A percentile compares a stretch with the other conserved stretches of the same genome.
Conservation (phyloP, 2,329 filamentous ascomycete genomes). For the Arthrobotrys pseudoclavata region DNA sequence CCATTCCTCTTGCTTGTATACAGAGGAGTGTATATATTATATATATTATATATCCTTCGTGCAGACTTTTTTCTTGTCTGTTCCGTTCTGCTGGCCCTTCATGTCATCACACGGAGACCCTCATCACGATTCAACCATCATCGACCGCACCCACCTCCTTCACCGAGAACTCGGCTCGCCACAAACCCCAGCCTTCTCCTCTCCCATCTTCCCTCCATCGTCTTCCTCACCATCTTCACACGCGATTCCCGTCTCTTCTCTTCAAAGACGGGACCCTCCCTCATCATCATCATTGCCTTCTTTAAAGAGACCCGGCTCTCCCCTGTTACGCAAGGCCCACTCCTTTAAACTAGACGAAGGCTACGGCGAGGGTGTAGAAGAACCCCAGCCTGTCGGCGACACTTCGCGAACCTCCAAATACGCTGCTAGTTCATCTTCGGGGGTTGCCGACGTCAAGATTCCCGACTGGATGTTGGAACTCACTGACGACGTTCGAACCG, state of each 20-base stretch:
- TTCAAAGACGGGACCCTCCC: conserved; percentile 19
- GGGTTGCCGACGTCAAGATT: conserved; percentile 66
- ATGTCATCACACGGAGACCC: conserved; percentile 58
- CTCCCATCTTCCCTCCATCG: conserved; percentile 14
- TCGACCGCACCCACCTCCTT: not conserved
- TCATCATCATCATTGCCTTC: conserved; percentile 3
- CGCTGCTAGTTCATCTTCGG: conserved; percentile 63
- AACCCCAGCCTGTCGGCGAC: conserved; percentile 48
- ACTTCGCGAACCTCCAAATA: conserved; percentile 62
- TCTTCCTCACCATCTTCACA: conserved; percentile 9
- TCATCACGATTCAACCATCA: conserved; percentile 46
- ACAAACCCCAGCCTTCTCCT: conserved; percentile 10
- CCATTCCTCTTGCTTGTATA: not conserved
- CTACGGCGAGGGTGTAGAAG: conserved; percentile 56
- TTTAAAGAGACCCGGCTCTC: conserved; percentile 51
- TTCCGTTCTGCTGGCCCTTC: conserved; percentile 22
- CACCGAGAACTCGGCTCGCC: too few relatives aligned
- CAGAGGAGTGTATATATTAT: not conserved
- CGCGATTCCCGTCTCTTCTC: conserved; percentile 18
- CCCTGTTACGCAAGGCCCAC: conserved; percentile 51
- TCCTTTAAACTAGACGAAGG: conserved; percentile 59
- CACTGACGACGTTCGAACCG: conserved; percentile 71
- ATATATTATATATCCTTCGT: not conserved
- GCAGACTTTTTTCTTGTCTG: conserved; percentile 4
- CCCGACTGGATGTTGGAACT: conserved; percentile 72